Evolutionary conservation across 805 yeast species (phyloP).

Genomic region (Pichia scutulata): DNA sequence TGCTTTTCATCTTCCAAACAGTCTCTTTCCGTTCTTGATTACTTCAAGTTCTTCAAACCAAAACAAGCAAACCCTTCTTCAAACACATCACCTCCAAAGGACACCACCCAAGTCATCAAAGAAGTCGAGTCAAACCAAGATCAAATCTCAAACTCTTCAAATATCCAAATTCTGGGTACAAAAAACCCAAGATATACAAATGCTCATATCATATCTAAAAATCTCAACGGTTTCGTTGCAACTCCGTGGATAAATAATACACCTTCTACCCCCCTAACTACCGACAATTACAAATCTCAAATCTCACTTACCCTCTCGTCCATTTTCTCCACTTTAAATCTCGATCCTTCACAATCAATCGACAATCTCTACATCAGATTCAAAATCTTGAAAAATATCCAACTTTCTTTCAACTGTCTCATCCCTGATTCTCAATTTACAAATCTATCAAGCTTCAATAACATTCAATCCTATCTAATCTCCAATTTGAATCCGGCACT

Average conservation of each 20-base stretch:
- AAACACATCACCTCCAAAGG: slow-evolving; percentile 15
- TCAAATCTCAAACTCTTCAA: slow-evolving; percentile 10
- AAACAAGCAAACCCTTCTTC: slow-evolving; percentile 4
- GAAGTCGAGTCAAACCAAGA: slow-evolving; percentile 21
- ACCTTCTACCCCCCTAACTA: slow-evolving; percentile 7
- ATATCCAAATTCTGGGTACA: slow-evolving; percentile 26
- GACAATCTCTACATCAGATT: slow-evolving; percentile 44
- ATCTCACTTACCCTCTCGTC: slow-evolving; percentile 14
- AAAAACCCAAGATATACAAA: slow-evolving; percentile 22
- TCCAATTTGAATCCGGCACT: slow-evolving; percentile 29
- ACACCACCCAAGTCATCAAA: slow-evolving; percentile 25
- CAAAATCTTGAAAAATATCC: slow-evolving; percentile 39
- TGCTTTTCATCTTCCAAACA: slow-evolving; percentile 13
- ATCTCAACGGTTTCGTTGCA: slow-evolving; percentile 25
- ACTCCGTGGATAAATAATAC: slow-evolving; percentile 27
- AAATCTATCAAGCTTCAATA: slow-evolving; percentile 31
- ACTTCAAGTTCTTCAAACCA: slow-evolving; percentile 26
- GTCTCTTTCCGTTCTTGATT: slow-evolving; percentile 23
- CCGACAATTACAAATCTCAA: slow-evolving; percentile 8
- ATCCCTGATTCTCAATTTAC: slow-evolving; percentile 46
- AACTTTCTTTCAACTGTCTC: slow-evolving; percentile 40
- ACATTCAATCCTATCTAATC: slow-evolving; percentile 32
- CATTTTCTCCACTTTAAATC: slow-evolving; percentile 5
- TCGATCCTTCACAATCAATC: background rate
- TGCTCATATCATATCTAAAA: slow-evolving; percentile 15